phyloP scores from a whole-genome alignment of 768 basidiomycete genomes.

The Nidularia pulvinata region DNA sequence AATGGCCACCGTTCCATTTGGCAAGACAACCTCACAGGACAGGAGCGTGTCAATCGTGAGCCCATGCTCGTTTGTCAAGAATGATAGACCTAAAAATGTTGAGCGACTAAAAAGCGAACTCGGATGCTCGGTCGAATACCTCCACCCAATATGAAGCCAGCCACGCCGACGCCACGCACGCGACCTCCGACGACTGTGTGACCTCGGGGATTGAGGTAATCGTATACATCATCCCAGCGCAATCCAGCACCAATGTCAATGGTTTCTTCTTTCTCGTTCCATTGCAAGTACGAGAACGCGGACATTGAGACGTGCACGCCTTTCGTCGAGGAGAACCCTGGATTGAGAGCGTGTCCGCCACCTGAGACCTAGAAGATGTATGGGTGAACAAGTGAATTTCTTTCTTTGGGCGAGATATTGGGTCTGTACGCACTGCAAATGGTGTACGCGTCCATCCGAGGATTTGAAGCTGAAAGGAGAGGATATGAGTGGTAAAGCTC shows the following conservation, averaged over 20 bases:
- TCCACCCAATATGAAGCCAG: conserved; percentile 47
- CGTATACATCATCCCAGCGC: conserved; percentile 53
- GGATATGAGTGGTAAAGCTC: neutral
- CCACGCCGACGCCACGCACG: conserved; percentile 45
- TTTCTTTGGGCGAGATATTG: neutral
- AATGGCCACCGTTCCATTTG: neutral
- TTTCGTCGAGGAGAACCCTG: conserved; percentile 46
- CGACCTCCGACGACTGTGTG: conserved; percentile 50
- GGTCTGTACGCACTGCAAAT: neutral
- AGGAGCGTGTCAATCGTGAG: neutral
- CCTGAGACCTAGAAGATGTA: conserved; percentile 38
- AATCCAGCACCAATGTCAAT: conserved; percentile 28
- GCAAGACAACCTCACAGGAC: neutral
- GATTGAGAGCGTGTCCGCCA: conserved; percentile 44
- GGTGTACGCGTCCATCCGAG: neutral
- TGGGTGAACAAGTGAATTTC: neutral
- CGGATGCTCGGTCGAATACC: conserved; percentile 9
- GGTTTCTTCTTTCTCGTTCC: conserved; percentile 23
- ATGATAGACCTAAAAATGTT: neutral
- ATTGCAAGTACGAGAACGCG: conserved; percentile 31
- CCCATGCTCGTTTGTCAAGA: neutral
- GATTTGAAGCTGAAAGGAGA: neutral
- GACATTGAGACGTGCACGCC: conserved; percentile 50
- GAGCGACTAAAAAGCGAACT: neutral
- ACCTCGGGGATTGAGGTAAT: conserved; percentile 31